Base-by-base conservation (phyloP, 805 yeast species). In the Pichia pseudocactophila region DNA sequence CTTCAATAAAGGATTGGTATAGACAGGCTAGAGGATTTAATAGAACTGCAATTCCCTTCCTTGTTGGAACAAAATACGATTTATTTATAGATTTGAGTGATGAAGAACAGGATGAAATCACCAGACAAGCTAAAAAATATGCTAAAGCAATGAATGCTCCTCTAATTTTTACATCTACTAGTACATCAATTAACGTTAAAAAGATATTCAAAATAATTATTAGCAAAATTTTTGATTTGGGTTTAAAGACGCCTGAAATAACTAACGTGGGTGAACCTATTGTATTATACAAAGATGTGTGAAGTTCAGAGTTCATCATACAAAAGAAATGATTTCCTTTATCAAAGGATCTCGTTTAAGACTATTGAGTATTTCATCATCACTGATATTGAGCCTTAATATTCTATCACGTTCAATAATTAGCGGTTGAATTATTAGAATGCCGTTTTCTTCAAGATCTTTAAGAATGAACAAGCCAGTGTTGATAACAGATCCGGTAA, bases 61-160 rank as follows among this genome's bases (percentile, higher is more conserved):
- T 90, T 36, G 82, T 90, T 2, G 98, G 98, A 3, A 90, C 98
- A 1, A 90, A 90, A 58, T 90, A 84, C 62, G 98, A 90, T 58
- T 65, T 79, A 48, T 89, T 90, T 60, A 78, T 85, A 25, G 88
- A 83, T 50, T 64, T 86, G 60, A 76, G 89, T 37, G 76, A 73
- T 30, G 82, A 76, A 43, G 94, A 89, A 54, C 97, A 90, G 58
- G 74, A 77, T 42, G 92, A 85, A 55, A 74, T 90, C 40, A 85
- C 96, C 6, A 76, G 73, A 46, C 86, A 81, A 57, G 89, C 95
- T 13, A 77, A 82, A 62, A 76, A 79, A 56, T 89, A 82, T 59
- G 96, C 97, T 12, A 73, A 69, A 52, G 95, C 92, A 25, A 88
- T 90, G 96, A 80, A 79, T 54, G 83, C 96, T 4, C 70, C 78